Evolutionary conservation across 2,329 filamentous ascomycete genomes (phyloP), one percentile per base, ranked within the genome.

Genomic region (Fusarium haematococcum): DNA sequence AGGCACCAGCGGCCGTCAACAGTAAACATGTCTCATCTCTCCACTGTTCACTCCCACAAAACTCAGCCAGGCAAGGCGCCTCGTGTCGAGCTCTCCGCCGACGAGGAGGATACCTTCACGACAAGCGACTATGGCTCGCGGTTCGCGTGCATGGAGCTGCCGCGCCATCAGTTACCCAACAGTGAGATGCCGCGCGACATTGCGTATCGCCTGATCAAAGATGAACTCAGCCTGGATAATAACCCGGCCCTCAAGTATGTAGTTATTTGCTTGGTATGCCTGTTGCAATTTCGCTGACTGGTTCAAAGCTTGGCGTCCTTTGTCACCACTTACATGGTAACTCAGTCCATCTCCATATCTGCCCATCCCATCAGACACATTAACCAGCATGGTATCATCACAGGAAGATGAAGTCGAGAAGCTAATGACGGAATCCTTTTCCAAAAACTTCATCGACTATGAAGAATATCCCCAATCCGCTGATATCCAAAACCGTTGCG

Each of bases 401-500:
- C 37, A 94, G 93, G 95, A 98, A 86, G 94, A 97, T 41, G 95
- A 98, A 84, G 95, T 93, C 30, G 95, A 98, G 85, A 95, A 97
- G 84, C 93, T 98, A 83, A 98, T 98, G 95, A 86, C 91, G 76
- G 94, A 98, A 73, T 90, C 93, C 59, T 94, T 98, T 82, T 91
- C 93, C 83, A 98, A 98, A 85, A 98, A 98, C 88, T 98, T 98
- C 83, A 95, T 95, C 83, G 93, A 95, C 81, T 95, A 95, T 82
- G 93, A 95, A 81, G 93, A 95, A 83, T 95, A 95, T 80, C 93
- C 93, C 1, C 92, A 94, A 80, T 91, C 91, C 1, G 93, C 93
- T 65, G 93, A 95, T 77, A 94, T 95, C 81, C 95, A 98, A 85
- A 97, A 95, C 87, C 93, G 95, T 77, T 97, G 95, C 81, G 93